Evolutionary conservation across 306 rosid genomes (phyloP).

Genomic region (Castanea sativa): DNA sequence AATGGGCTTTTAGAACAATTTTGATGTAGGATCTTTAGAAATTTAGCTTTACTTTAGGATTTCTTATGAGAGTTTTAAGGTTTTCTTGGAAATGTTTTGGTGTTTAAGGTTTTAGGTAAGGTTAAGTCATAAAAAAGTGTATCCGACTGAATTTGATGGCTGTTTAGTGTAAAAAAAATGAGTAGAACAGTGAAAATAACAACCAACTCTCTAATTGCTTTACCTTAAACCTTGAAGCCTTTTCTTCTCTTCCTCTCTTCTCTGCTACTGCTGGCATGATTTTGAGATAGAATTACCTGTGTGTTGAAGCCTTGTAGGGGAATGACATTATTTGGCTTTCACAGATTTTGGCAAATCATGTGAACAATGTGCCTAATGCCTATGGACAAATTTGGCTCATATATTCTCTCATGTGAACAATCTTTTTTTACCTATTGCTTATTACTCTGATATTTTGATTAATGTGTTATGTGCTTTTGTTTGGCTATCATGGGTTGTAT

Average conservation of each 20-base stretch:
- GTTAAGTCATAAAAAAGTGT: too few relatives aligned
- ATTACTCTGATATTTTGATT: background rate
- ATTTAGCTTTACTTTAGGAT: too few relatives aligned
- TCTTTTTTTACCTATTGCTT: background rate
- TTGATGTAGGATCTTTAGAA: too few relatives aligned
- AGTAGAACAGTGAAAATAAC: too few relatives aligned
- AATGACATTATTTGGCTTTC: background rate
- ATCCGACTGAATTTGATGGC: too few relatives aligned
- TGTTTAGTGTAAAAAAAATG: too few relatives aligned
- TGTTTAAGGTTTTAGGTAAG: too few relatives aligned
- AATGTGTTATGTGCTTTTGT: background rate
- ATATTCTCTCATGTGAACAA: background rate
- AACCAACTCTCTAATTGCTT: background rate
- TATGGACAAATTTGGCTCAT: background rate
- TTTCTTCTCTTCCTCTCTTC: background rate
- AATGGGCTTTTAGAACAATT: too few relatives aligned
- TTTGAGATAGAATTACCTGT: background rate
- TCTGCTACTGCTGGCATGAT: background rate
- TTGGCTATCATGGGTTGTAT: conserved; percentile 20
- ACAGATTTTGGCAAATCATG: background rate
- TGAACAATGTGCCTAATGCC: background rate
- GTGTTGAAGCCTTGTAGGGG: background rate
- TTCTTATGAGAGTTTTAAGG: too few relatives aligned
- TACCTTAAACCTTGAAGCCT: background rate
- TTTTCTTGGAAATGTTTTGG: too few relatives aligned